Conservation (phyloP, 2,329 filamentous ascomycete genomes). For the Xylaria sp. region DNA sequence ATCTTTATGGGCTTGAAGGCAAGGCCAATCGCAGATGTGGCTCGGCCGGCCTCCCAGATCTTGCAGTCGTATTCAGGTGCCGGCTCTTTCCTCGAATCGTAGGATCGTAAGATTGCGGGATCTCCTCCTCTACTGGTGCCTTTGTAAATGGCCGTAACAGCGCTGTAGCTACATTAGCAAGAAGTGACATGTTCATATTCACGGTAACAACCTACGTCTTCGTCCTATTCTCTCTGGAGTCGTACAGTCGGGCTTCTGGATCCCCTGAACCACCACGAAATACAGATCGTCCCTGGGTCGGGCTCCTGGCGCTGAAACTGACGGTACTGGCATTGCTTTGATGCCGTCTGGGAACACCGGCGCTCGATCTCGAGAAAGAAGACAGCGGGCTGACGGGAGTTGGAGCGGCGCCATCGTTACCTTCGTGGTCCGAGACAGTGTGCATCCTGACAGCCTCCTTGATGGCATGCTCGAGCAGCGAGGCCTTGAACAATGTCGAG, state of each 20-base stretch:
- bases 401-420: conserved; percentile 74
- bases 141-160: conserved; percentile 90
- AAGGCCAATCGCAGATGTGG: conserved; percentile 89
- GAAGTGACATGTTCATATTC: conserved; percentile 14
- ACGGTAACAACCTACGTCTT: conserved; percentile 76
- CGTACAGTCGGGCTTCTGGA: conserved; percentile 87
- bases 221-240: conserved; percentile 83
- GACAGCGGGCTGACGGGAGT: conserved; percentile 56
- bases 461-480: conserved; percentile 93
- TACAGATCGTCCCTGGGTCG: conserved; percentile 64
- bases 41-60: conserved; percentile 96
- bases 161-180: conserved; percentile 63
- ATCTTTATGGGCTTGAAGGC: conserved; percentile 97
- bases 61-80: conserved; percentile 92
- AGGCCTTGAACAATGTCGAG: conserved; percentile 95
- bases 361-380: conserved; percentile 55
- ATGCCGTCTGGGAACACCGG: conserved; percentile 66
- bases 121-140: conserved; percentile 75
- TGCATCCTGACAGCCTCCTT: conserved; percentile 86
- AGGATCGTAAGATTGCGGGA: conserved; percentile 84
- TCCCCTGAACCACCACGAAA: conserved; percentile 76
- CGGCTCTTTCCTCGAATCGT: conserved; percentile 92
- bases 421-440: conserved; percentile 81
- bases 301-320: conserved; percentile 79
- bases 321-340: conserved; percentile 83